These are phyloP conservation scores for Cytospora mali DNA, from an alignment of 2,329 filamentous ascomycete species.

Conservation along the genomic window DNA sequence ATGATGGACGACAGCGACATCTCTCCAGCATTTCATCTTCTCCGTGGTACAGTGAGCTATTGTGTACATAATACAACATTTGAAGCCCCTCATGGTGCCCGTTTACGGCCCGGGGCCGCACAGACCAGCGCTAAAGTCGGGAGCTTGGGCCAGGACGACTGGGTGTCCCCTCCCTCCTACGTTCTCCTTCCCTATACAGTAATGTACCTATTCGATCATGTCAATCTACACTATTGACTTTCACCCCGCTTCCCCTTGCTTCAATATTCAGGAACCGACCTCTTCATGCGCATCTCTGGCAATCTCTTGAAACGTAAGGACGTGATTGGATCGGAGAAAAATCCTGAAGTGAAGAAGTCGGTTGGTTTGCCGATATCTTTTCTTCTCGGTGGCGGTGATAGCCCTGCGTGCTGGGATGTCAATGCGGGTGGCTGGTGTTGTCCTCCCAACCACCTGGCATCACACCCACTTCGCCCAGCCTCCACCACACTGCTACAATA, in stretches of 20 bases:
- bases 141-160: background rate
- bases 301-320: background rate
- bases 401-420: background rate
- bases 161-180: background rate
- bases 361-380: background rate
- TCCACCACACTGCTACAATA: conserved; percentile 10
- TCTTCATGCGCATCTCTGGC: background rate
- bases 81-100: conserved; percentile 12
- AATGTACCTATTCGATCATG: conserved; percentile 3
- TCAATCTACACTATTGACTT: background rate
- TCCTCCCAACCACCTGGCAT: conserved; percentile 26
- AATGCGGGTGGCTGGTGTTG: conserved; percentile 28
- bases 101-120: conserved; percentile 17
- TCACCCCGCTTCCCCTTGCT: background rate
- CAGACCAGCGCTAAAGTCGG: conserved; percentile 15
- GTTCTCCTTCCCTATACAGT: background rate
- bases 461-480: conserved; percentile 22
- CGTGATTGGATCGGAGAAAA: background rate
- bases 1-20: background rate
- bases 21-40: background rate
- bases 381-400: background rate
- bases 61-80: no score
- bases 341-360: background rate
- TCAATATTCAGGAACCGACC: background rate
- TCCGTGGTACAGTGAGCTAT: no score